Base-by-base conservation (phyloP, 75 land plant genomes). In the Adiantum capillusveneris region DNA sequence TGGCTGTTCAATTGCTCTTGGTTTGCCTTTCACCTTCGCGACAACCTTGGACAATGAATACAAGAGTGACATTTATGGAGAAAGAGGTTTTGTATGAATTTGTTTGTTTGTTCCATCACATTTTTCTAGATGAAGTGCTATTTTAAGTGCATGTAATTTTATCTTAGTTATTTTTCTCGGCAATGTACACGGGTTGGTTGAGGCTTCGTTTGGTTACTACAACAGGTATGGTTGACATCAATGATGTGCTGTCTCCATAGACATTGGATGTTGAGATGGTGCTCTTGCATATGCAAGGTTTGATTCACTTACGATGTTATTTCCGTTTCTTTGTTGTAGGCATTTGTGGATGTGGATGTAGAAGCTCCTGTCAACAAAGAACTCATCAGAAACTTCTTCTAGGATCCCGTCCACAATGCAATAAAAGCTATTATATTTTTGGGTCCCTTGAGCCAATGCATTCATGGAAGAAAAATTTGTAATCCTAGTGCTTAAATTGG, bases 151-250 rank as follows among this genome's bases (percentile, higher is more conserved):
- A n/a, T n/a, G n/a, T n/a, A n/a, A n/a, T n/a, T n/a, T n/a, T n/a
- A n/a, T n/a, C n/a, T n/a, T 65, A 93, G 98, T 95, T 13, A 93
- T 93, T 63, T 67, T 93, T 37, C 79, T 93, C 66, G 98, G 98
- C 39, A 95, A 90, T 66, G 98, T 93, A 19, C 98, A 93, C 71
- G 98, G 98, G 31, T 70, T 93, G 56, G 98, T 93, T 55, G 98
- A 93, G 69, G 80, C 90, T 11, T 73, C 88, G 48, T 93, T 85
- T 57, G 83, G 98, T 70, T 92, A 28, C 88, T 86, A 17, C 97
- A 92, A 45, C 97, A 92, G 78, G 80, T 67, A 14, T 25, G 28
- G 39, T 20, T 66, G n/a, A 29, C 12, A n/a, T n/a, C n/a, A n/a
- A n/a, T n/a, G n/a, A n/a, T n/a, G n/a, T n/a, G n/a, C n/a, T n/a